Evolutionary conservation across 805 yeast species (phyloP), one percentile per base, ranked within the genome.

Genomic region (Metschnikowia arizonensis): DNA sequence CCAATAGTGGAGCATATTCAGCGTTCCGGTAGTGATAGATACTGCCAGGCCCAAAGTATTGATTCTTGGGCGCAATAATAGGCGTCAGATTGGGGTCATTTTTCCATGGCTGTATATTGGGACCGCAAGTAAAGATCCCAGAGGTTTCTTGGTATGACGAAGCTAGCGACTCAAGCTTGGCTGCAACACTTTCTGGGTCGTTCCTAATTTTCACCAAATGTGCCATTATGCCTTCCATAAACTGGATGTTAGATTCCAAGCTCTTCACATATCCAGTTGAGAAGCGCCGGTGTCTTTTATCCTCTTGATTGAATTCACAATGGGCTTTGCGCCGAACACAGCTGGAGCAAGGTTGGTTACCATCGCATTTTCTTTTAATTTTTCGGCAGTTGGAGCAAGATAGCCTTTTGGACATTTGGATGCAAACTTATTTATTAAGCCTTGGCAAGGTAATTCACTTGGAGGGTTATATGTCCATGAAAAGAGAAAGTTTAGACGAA

Each of bases 381-480:
- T 47, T 52, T n/a, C 57, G 44, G 44, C 57, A 54, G 47, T 46
- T 51, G 12, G 48, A 29, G 33, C 57, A 54, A 30, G 57, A 52
- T 10, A 42, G 50, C 26, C 44, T 50, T 32, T 47, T 52, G 8
- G 42, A 30, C 42, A 39, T 39, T n/a, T 18, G 17, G 31, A 28
- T 26, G 33, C 24, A 9, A 18, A n/a, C 21, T 26, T 28, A 28
- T 37, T 12, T 23, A 5, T 2, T 28, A 2, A n/a, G n/a, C n/a
- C n/a, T n/a, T n/a, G n/a, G n/a, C n/a, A n/a, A 24, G 26, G 10
- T 8, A 4, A 7, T 24, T 5, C 26, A 24, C 7, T 24, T 5
- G 3, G 26, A 8, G 7, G 5, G 6, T 24, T 3, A 2, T 24
- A 24, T 24, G 6, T 24, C 10, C 10, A 24, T 6, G 10, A 8